Base-by-base conservation (phyloP, 2,329 filamentous ascomycete species). In the Bipolaris sorokiniana region DNA sequence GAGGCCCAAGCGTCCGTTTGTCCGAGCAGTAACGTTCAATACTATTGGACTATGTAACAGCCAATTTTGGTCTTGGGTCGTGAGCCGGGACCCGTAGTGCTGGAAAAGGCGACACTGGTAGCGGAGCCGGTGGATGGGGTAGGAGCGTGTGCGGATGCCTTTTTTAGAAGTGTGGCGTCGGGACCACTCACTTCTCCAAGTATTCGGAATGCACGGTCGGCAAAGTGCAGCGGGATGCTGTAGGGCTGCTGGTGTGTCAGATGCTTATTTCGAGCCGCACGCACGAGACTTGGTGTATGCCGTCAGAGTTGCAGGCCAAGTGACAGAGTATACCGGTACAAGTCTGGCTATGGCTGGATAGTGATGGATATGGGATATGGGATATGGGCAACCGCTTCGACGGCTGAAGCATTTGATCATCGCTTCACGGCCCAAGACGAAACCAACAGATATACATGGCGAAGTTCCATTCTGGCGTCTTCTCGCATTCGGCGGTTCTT, bases 251-350 rank as follows among this genome's bases (percentile, higher is more conserved):
- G 71, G 72, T 70, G 72, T 76, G 72, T 76, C 66, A 75, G 72
- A 76, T 68, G 65, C 68, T 73, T 74, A 67, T 68, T 66, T 60
- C 67, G 69, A 75, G 72, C 71, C 70, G 61, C 72, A 73, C 65
- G 62, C 62, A 68, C 56, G 45, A 62, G 62, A 53, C 56, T 53
- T 51, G 50, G 45, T 59, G 60, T 53, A 36, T 56, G 44, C 57
- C 52, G 41, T 58, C 41, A 45, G 48, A 46, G 47, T 52, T 23
- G 42, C 23, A 42, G 47, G 57, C 53, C 46, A 46, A 56, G 46
- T 42, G 16, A n/a, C 23, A 46, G n/a, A 22, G 38, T 36, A 26
- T 9, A 26, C 18, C 41, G 54, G 48, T 40, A 5, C 47, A n/a
- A 33, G 31, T 5, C 26, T 45, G 22, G 46, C 38, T 36, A 41